Base-by-base conservation (phyloP, 2,329 filamentous ascomycete genomes). In the Alternaria panax region DNA sequence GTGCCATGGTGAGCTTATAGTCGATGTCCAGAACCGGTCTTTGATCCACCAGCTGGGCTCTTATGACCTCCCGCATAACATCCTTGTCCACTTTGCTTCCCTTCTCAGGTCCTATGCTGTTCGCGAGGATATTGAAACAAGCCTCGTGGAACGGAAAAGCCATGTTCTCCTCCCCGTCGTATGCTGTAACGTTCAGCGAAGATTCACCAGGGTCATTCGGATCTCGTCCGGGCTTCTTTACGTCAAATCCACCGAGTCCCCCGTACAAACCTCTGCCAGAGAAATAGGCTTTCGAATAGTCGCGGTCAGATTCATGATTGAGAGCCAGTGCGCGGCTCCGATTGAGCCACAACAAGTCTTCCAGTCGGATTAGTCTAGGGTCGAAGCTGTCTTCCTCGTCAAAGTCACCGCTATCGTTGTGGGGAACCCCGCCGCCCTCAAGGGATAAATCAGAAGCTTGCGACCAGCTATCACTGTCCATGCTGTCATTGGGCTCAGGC, bases 101-200 rank as follows among this genome's bases (percentile, higher is more conserved):
- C 11, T 61, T 46, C 0, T 46, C 24, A 25, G 53, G 58, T 7
- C 63, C 66, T 4, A 70, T n/a, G 16, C 38, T 52, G 24, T 51
- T 55, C 7, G 62, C 59, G 2, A 72, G 61, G 28, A 71, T 41
- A 9, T 60, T 41, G 46, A 62, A 65, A 27, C 70, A 72, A 2
- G 56, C 56, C 25, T 65, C 59, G 47, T 71, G 69, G 22, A 71
- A 68, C 3, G 67, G 68, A 46, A 59, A 70, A 12, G 54, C 54
- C 6, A 22, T 20, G 20, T 40, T 22, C 7, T 38, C 20, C 11
- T 53, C 25, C 28, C 25, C 38, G 12, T 60, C 48, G 6, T 54
- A 59, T 0, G 36, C 8, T 5, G 6, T 45, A 22, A 30, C 64
- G 68, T 36, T 28, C 64, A 65, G 14, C 34, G 18, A 34, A 56